Base-by-base conservation (phyloP, 169 alveolate genomes). In the Eimeria necatrix region DNA sequence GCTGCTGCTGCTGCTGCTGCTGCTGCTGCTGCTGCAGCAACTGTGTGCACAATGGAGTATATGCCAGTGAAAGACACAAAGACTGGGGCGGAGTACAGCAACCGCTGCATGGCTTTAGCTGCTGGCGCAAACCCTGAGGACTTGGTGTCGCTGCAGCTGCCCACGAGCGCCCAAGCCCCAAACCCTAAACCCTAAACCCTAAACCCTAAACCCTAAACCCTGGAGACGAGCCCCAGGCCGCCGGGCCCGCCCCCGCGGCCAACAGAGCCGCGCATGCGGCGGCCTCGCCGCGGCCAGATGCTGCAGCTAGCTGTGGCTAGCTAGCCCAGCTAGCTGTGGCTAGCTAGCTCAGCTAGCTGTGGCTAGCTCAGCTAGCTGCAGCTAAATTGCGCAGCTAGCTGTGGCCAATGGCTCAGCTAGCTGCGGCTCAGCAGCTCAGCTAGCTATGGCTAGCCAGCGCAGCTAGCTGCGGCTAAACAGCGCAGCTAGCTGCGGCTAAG, bases 41-140 rank as follows among this genome's bases (percentile, higher is more conserved):
- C 8, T 12, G 87, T 18, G 8, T 76, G 87, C 26, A 76, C 61
- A 20, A 46, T 76, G 87, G 59, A 46, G 87, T 76, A 76, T 22
- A 0, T 5, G 53, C 87, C 87, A 4, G 87, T 76, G 0, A 9
- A 4, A 20, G 87, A 46, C 8, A 76, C 4, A 0, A 18, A 41
- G 32, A 46, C 87, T 5, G 87, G 87, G 18, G 4, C 3, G 61
- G 32, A 32, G 18, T 76, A 46, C 61, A 4, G 24, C 24, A 76
- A 76, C 26, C 64, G 22, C 20, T 76, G 87, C 26, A 14, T 76
- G 41, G 87, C 61, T 14, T 4, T 4, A 5, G 87, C 87, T 12
- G 61, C 59, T 14, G 87, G 87, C n/a, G 83, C 18, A 16, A 18
- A 12, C 24, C 24, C 14, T 20, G 73, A 61, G 22, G 22, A 61